Percentiles rank a stretch among this genome's conserved stretches.
Conservation (phyloP, 2,329 filamentous ascomycete species). For the Aspergillus nomiae region DNA sequence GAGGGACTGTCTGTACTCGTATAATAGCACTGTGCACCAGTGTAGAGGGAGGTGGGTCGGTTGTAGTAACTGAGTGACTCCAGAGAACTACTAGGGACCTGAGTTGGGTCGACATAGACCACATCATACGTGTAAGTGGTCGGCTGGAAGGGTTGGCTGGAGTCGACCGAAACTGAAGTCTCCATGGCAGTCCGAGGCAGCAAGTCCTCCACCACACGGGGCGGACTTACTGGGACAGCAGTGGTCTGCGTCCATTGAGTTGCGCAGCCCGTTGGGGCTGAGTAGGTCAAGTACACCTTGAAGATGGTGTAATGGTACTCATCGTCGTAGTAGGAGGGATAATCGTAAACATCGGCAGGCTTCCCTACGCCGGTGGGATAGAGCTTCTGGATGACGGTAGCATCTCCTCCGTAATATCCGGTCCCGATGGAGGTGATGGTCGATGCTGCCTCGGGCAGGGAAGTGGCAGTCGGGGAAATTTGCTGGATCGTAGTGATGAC, state of each 20-base stretch:
- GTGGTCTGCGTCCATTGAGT: conserved; percentile 31
- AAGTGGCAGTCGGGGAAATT: conserved; percentile 26
- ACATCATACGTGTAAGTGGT: conserved; percentile 28
- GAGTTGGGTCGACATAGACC: conserved; percentile 31
- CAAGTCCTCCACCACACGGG: conserved; percentile 14
- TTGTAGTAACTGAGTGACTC: conserved; percentile 22
- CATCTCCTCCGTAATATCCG: conserved; percentile 12
- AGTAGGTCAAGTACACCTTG: conserved; percentile 30
- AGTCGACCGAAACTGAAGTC: conserved; percentile 26
- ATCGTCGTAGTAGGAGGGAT: conserved; percentile 2
- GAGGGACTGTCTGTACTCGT: neutral
- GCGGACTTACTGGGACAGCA: conserved; percentile 21
- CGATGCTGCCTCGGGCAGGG: conserved; percentile 26
- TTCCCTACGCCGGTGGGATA: conserved; percentile 29
- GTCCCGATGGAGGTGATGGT: conserved; percentile 25
- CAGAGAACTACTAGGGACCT: conserved; percentile 26
- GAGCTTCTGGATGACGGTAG: conserved; percentile 30
- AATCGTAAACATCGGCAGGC: conserved; percentile 1
- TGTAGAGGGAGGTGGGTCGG: conserved; percentile 20
- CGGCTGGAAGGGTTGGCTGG: conserved; percentile 24
- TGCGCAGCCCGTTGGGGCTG: conserved; percentile 31
- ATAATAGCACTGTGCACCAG: conserved; percentile 17
- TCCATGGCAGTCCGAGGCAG: conserved; percentile 25
- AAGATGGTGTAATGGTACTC: conserved; percentile 23
- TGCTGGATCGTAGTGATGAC: conserved; percentile 20